These are phyloP conservation scores for Gardenia jasminoides DNA, from an alignment of 257 asterid species.

Conservation along the genomic window DNA sequence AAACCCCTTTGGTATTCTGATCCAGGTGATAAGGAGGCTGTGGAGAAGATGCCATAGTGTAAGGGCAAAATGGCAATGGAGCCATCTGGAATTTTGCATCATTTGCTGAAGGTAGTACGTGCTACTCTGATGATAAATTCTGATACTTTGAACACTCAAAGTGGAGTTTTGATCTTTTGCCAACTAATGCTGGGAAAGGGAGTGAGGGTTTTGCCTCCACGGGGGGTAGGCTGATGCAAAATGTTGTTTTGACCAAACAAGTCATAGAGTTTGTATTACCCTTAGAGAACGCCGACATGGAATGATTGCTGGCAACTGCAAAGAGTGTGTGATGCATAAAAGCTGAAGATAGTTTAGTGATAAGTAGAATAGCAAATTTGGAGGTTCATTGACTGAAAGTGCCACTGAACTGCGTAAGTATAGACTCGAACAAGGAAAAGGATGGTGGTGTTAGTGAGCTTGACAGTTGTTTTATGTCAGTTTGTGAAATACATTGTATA, in stretches of 20 bases:
- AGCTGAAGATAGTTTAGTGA: slow-evolving; percentile 4
- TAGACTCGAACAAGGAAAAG: slow-evolving; percentile 15
- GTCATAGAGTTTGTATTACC: slow-evolving; percentile 8
- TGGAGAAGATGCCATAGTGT: neutral
- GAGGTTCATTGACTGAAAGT: slow-evolving; percentile 8
- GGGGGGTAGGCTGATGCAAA: neutral
- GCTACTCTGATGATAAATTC: slow-evolving; percentile 14
- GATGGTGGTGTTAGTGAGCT: slow-evolving; percentile 7
- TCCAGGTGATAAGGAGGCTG: slow-evolving; percentile 14
- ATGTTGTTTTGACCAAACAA: slow-evolving; percentile 7
- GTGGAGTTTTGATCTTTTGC: slow-evolving; percentile 10
- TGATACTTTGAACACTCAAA: slow-evolving; percentile 12
- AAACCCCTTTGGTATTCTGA: slow-evolving; percentile 26
- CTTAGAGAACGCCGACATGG: slow-evolving; percentile 9
- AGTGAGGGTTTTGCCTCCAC: slow-evolving; percentile 14
- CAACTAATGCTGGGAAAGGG: slow-evolving; percentile 11
- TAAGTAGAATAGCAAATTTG: neutral
- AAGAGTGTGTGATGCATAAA: neutral
- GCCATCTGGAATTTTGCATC: slow-evolving; percentile 14
- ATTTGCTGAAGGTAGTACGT: slow-evolving; percentile 19
- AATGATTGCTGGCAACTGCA: slow-evolving; percentile 8
- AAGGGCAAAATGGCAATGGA: slow-evolving; percentile 10
- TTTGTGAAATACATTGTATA: neutral
- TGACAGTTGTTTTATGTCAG: slow-evolving; percentile 9
- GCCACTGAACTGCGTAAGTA: neutral